phyloP scores from a whole-genome alignment of 768 basidiomycete species.

The Hydnum rufescens region DNA sequence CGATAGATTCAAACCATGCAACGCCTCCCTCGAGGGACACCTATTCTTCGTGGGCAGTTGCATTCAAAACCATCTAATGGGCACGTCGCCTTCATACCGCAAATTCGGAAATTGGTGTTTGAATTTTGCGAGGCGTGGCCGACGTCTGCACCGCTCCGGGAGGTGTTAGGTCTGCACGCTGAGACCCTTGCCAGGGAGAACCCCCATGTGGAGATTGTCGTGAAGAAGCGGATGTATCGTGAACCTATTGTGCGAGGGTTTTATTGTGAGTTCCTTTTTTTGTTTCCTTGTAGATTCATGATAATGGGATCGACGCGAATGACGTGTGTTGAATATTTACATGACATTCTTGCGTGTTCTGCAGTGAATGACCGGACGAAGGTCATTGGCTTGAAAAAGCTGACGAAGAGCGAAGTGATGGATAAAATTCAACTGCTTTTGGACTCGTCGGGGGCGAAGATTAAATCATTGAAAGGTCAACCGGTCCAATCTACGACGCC shows the following conservation, averaged over 20 bases:
- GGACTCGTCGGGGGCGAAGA: constrained; percentile 74
- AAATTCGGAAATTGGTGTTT: constrained; percentile 70
- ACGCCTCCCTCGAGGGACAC: constrained; percentile 11
- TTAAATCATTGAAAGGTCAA: constrained; percentile 52
- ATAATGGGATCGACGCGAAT: constrained; percentile 10
- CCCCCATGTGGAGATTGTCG: constrained; percentile 72
- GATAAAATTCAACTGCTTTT: constrained; percentile 67
- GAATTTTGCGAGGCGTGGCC: constrained; percentile 76
- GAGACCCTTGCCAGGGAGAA: constrained; percentile 45
- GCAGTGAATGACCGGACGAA: constrained; percentile 80
- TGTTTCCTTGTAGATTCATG: constrained; percentile 9
- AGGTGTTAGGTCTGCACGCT: constrained; percentile 43
- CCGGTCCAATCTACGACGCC: constrained; percentile 63
- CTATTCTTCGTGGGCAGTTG: constrained; percentile 28
- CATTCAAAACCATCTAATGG: constrained; percentile 54
- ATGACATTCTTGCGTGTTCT: neutral
- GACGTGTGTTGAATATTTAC: constrained; percentile 8
- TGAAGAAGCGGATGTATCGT: constrained; percentile 49
- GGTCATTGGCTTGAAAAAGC: constrained; percentile 58
- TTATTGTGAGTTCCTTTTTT: constrained; percentile 34
- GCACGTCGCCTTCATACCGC: constrained; percentile 50
- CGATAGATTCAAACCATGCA: too few relatives aligned
- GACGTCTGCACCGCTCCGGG: constrained; percentile 51
- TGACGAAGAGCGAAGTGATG: constrained; percentile 53
- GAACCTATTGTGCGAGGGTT: constrained; percentile 72